These are phyloP conservation scores for Apiospora aurea DNA, from an alignment of 2,329 filamentous ascomycete species.

Conservation along the genomic window DNA sequence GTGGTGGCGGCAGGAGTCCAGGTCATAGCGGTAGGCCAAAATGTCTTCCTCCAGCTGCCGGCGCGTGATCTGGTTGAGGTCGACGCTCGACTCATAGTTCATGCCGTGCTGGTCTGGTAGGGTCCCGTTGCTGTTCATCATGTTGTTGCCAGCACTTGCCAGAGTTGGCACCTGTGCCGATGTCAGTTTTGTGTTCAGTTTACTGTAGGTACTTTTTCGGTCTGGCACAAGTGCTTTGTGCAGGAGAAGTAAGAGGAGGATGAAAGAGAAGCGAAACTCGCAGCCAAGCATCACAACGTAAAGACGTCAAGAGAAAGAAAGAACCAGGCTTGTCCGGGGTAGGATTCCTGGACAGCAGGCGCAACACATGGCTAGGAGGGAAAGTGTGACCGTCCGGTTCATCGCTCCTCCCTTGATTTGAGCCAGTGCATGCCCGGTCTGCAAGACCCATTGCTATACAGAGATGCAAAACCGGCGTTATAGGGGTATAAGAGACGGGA, in stretches of 20 bases:
- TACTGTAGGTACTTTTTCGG: background rate
- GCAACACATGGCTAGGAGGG: background rate
- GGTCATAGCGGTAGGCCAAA: slow-evolving; percentile 49
- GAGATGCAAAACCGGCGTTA: background rate
- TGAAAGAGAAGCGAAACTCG: background rate
- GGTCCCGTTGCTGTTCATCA: slow-evolving; percentile 27
- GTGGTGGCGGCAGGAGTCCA: slow-evolving; percentile 50
- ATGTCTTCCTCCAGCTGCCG: slow-evolving; percentile 52
- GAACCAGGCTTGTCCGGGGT: background rate
- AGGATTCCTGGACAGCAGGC: background rate
- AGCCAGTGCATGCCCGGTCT: background rate
- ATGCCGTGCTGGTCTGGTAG: slow-evolving; percentile 24
- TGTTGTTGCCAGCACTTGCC: slow-evolving; percentile 23
- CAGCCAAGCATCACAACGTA: background rate
- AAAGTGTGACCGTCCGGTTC: background rate
- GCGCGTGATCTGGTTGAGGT: slow-evolving; percentile 41
- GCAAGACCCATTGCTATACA: background rate
- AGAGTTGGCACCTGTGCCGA: background rate
- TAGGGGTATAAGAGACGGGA: slow-evolving; percentile 7
- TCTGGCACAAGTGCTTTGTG: background rate
- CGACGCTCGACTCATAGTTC: slow-evolving; percentile 38
- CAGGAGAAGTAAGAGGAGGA: background rate
- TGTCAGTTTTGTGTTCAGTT: background rate
- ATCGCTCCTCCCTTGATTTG: background rate
- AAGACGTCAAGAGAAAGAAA: background rate